Evolutionary conservation across 306 rosid species (phyloP).

Genomic region (Begonia fuchsioides): DNA sequence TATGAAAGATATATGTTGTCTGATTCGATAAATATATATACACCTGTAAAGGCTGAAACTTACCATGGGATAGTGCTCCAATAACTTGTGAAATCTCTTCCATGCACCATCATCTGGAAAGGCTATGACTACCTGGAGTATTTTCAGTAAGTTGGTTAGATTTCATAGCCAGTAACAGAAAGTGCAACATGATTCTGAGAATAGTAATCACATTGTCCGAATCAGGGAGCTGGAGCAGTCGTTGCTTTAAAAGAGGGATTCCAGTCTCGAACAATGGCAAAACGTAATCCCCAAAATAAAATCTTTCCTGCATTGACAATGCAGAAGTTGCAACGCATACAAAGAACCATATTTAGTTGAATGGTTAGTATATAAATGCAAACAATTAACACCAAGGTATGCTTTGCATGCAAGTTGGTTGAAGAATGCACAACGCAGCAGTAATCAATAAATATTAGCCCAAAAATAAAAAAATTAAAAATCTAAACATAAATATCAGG

Average conservation of each 20-base stretch:
- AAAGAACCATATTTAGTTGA: background rate
- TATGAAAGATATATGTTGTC: slow-evolving; percentile 2
- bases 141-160: slow-evolving; percentile 6
- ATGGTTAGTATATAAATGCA: too few relatives aligned
- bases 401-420: too few relatives aligned
- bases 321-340: background rate
- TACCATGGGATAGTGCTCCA: slow-evolving; percentile 67
- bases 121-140: slow-evolving; percentile 78
- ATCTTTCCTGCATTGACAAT: slow-evolving; percentile 52
- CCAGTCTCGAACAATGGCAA: slow-evolving; percentile 97
- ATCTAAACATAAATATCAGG: too few relatives aligned
- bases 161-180: background rate
- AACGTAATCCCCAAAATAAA: slow-evolving; percentile 92
- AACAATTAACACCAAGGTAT: too few relatives aligned
- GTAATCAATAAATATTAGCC: too few relatives aligned
- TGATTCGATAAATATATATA: too few relatives aligned
- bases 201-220: slow-evolving; percentile 40
- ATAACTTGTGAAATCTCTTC: slow-evolving; percentile 92
- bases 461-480: too few relatives aligned
- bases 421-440: too few relatives aligned
- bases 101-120: slow-evolving; percentile 99
- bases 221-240: slow-evolving; percentile 69
- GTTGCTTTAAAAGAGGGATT: slow-evolving; percentile 81
- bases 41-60: too few relatives aligned
- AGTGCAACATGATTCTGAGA: slow-evolving; percentile 1